phyloP scores from a whole-genome alignment of 2,329 filamentous ascomycete genomes.

The Coniochaeta prunicola region DNA sequence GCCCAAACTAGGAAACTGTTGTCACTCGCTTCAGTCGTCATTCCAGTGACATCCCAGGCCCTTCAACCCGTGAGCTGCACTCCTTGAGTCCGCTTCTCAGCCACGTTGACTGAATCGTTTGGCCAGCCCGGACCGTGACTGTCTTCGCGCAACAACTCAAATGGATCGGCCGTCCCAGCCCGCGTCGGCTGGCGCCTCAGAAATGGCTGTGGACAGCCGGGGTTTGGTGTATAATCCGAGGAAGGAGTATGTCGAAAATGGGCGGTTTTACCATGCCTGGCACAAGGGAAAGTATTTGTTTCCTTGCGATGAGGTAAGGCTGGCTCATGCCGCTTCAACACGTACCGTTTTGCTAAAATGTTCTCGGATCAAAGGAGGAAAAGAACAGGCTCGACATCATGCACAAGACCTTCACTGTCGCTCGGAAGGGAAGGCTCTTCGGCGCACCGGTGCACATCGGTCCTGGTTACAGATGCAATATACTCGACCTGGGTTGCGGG shows the following conservation, averaged over 20 bases:
- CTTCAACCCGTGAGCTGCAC: neutral
- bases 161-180: neutral
- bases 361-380: constrained; percentile 46
- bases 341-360: constrained; percentile 8
- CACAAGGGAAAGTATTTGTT: constrained; percentile 65
- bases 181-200: neutral
- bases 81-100: neutral
- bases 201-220: neutral
- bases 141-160: neutral
- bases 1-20: neutral
- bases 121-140: neutral
- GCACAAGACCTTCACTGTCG: constrained; percentile 67
- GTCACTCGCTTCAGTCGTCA: neutral
- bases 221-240: neutral
- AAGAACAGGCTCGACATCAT: constrained; percentile 75
- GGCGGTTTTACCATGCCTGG: constrained; percentile 54
- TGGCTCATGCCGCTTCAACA: neutral
- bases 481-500: constrained; percentile 70
- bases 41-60: neutral
- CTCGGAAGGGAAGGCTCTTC: constrained; percentile 40
- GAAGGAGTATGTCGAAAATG: constrained; percentile 51
- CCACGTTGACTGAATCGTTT: neutral
- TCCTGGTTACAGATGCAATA: constrained; percentile 14
- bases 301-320: constrained; percentile 65
- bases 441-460: constrained; percentile 20